Conservation (phyloP, 1,284 basidiomycete genomes). For the Apiotrichum akiyoshidainum region DNA sequence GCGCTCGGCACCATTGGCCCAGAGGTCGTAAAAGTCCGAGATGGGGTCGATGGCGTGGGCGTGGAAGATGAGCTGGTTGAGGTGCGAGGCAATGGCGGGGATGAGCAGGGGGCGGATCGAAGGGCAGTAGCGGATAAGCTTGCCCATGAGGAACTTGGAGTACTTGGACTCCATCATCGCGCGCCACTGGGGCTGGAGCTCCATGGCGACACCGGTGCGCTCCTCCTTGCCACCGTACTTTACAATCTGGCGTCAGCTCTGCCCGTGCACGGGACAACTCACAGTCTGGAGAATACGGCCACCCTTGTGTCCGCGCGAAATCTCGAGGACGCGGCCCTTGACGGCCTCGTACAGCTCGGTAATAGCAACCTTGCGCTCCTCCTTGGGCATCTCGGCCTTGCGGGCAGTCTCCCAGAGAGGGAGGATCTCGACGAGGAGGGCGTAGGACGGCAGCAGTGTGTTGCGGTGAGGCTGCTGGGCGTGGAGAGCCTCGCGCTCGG, state of each 20-base stretch:
- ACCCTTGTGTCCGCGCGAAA: conserved; percentile 84
- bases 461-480: conserved; percentile 55
- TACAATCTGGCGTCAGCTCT: conserved; percentile 55
- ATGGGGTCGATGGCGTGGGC: conserved; percentile 75
- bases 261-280: conserved; percentile 17
- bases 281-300: conserved; percentile 79
- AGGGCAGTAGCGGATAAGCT: conserved; percentile 73
- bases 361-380: conserved; percentile 71
- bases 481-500: conserved; percentile 44
- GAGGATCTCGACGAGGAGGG: conserved; percentile 68
- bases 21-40: conserved; percentile 80
- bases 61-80: conserved; percentile 72
- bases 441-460: conserved; percentile 69
- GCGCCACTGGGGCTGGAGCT: conserved; percentile 73
- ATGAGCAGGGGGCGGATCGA: conserved; percentile 64
- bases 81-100: conserved; percentile 67
- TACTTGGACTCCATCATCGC: conserved; percentile 79
- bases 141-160: conserved; percentile 84
- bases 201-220: conserved; percentile 70
- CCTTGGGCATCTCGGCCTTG: conserved; percentile 65
- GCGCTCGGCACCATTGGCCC: conserved; percentile 76
- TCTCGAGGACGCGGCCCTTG: conserved; percentile 73
- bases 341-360: conserved; percentile 67
- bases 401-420: conserved; percentile 75
- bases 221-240: conserved; percentile 76